Conservation (phyloP, 2,329 filamentous ascomycete species). For the Hawksworthiomyces lignivorus region DNA sequence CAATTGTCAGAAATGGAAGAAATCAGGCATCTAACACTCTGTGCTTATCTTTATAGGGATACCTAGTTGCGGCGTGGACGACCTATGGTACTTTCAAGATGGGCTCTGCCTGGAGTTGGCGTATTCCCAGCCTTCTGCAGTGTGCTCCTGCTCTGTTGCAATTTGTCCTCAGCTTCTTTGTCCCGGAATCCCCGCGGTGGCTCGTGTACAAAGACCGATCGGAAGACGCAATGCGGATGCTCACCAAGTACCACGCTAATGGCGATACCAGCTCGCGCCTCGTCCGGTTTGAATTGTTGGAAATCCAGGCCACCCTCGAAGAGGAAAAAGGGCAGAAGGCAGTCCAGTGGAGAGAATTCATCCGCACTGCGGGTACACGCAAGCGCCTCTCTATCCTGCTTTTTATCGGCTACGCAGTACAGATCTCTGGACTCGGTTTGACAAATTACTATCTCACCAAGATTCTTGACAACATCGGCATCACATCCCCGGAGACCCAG, state of each 20-base stretch:
- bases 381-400: constrained; percentile 28
- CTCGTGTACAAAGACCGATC: constrained; percentile 17
- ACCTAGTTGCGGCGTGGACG: constrained; percentile 67
- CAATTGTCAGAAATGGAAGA: too few species aligned
- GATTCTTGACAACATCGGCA: constrained; percentile 16
- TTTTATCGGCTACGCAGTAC: constrained; percentile 12
- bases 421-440: constrained; percentile 10
- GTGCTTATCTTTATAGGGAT: too few species aligned
- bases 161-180: constrained; percentile 3
- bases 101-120: constrained; percentile 21
- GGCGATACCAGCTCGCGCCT: constrained; percentile 26
- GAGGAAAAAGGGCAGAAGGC: constrained; percentile 20
- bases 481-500: constrained; percentile 18
- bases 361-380: constrained; percentile 27
- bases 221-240: constrained; percentile 20
- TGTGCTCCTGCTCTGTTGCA: background rate
- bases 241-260: constrained; percentile 35
- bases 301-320: constrained; percentile 21
- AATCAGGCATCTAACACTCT: too few species aligned
- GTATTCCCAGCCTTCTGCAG: constrained; percentile 17
- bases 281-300: constrained; percentile 21
- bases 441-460: constrained; percentile 17
- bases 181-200: constrained; percentile 14
- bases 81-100: constrained; percentile 50
- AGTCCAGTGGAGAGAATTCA: constrained; percentile 19